Percentiles rank a stretch among this genome's conserved stretches.
Conservation (phyloP, 257 asterid species). For the Coffea eugenioides region DNA sequence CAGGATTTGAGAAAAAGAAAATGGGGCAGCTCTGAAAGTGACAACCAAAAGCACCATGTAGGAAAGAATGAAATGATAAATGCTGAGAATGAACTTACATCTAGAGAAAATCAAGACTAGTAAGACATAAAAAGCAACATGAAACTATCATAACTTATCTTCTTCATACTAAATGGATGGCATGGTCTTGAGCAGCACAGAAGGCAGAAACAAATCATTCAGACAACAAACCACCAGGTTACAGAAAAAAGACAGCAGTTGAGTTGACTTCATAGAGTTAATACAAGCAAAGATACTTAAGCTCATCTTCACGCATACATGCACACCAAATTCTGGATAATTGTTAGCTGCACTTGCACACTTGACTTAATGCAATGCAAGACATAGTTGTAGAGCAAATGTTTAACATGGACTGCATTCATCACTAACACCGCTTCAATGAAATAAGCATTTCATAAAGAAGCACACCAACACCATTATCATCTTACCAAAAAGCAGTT, state of each 20-base stretch:
- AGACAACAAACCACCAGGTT: neutral
- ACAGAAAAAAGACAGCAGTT: neutral
- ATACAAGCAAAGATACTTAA: neutral
- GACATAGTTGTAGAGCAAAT: neutral
- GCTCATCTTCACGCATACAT: too few species aligned
- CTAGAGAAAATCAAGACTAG: neutral
- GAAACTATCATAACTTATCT: neutral
- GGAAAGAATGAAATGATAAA: neutral
- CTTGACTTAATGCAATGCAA: neutral
- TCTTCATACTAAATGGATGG: too few species aligned
- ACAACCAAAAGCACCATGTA: neutral
- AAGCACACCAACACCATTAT: neutral
- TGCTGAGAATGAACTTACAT: neutral
- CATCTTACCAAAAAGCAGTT: neutral
- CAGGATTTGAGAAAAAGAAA: neutral
- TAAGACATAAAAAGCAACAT: neutral
- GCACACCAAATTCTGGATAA: neutral
- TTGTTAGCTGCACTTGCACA: neutral
- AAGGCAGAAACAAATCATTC: neutral
- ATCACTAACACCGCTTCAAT: neutral
- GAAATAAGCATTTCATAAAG: neutral
- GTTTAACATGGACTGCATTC: neutral
- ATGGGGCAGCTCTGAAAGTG: neutral
- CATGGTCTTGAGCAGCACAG: neutral
- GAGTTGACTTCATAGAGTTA: neutral